Base-by-base conservation (phyloP, 129 eudicot genomes). In the Smallanthus sonchifolius region DNA sequence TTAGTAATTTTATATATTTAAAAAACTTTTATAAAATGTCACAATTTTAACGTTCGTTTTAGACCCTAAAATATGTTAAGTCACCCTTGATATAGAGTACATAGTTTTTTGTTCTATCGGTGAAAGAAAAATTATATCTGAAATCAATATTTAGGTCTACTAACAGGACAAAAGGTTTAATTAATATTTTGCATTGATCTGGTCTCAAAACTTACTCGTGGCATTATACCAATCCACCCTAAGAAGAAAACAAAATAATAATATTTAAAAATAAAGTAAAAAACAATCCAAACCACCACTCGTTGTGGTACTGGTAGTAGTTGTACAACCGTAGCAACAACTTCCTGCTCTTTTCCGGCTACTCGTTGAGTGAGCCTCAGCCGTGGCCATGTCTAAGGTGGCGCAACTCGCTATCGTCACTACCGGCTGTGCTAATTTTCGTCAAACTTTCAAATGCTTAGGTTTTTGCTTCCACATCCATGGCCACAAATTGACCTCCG, bases 191-290 rank as follows among this genome's bases (percentile, higher is more conserved):
- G 47, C 52, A 54, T 78, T 51, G 42, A 65, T 65, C 35, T 14
- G 74, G 75, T 79, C 49, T 54, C 61, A 43, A 56, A 60, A 55
- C 54, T 10, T 51, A 49, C 79, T 64, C 90, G 96, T 89, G 84
- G 84, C 90, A 42, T 66, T 47, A 47, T 79, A 62, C 4, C 73
- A 79, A 75, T 87, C 96, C 96, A 90, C 69, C 82, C 80, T 74
- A 78, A 82, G n/a, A 10, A 45, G 2, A 55, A 67, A 72, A 32
- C 9, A 62, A 62, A 45, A 9, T 24, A 75, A 56, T 10, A 67
- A 34, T 11, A 67, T 48, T 11, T 20, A 13, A 67, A 55, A 55
- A 67, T 38, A 2, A 67, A 38, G 34, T 32, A 62, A 71, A 15
- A 64, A 63, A 43, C 56, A 51, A 70, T 39, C 81, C 56, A 51